phyloP scores from a whole-genome alignment of 257 asterid genomes.

The Ehretia macrophylla region DNA sequence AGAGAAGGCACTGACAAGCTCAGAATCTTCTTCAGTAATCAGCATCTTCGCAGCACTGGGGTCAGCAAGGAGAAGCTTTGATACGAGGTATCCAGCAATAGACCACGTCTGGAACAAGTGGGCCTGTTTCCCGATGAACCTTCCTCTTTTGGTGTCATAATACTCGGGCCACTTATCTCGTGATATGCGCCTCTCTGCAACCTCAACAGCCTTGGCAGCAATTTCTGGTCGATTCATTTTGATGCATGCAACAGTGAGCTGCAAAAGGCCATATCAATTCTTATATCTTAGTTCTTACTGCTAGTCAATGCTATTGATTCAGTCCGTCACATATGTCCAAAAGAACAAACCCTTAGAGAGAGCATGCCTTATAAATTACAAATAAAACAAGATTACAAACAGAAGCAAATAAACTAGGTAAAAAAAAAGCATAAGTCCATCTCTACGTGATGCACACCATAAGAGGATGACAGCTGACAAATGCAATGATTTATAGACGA shows the following conservation, averaged over 20 bases:
- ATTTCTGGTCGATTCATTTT: constrained; percentile 71
- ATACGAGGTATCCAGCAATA: constrained; percentile 66
- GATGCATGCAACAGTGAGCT: constrained; percentile 72
- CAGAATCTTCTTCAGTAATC: constrained; percentile 60
- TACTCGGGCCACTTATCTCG: constrained; percentile 75
- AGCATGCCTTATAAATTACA: not conserved
- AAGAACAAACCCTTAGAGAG: not conserved
- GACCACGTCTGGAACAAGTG: constrained; percentile 66
- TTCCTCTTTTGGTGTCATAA: constrained; percentile 58
- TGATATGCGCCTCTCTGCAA: constrained; percentile 55
- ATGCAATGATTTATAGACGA: too few relatives aligned
- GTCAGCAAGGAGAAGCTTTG: constrained; percentile 52
- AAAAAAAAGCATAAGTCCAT: too few relatives aligned
- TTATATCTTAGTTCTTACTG: not conserved
- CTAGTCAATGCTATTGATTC: too few relatives aligned
- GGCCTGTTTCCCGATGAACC: constrained; percentile 68
- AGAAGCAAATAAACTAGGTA: too few relatives aligned
- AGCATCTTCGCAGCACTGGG: constrained; percentile 51
- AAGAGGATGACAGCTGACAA: too few relatives aligned
- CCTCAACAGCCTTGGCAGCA: constrained; percentile 59
- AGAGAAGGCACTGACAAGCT: constrained; percentile 56
- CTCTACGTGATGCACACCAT: too few relatives aligned
- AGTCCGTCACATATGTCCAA: not conserved
- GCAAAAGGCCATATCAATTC: constrained; percentile 19
- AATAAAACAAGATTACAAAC: not conserved